phyloP scores from a whole-genome alignment of 1,284 basidiomycete species.

The Moesziomyces antarcticus region DNA sequence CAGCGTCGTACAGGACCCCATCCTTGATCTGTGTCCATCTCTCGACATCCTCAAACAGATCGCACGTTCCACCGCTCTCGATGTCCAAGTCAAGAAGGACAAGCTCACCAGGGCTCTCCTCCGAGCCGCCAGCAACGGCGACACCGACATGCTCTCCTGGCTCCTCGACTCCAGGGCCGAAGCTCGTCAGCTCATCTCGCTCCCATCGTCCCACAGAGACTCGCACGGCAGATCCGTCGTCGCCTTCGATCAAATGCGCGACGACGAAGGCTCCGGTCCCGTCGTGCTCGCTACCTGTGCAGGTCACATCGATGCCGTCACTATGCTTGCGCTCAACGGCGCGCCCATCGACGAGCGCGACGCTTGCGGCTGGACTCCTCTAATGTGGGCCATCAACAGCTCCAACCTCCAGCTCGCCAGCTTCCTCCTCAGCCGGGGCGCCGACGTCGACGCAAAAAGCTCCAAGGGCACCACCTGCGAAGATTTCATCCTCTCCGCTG shows the following conservation, averaged over 20 bases:
- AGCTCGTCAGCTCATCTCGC: constrained; percentile 27
- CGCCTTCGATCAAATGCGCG: constrained; percentile 35
- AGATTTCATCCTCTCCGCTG: constrained; percentile 59
- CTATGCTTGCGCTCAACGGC: constrained; percentile 51
- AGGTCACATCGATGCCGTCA: constrained; percentile 59
- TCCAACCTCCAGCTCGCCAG: constrained; percentile 91
- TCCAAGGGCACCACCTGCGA: constrained; percentile 57
- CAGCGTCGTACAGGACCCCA: constrained; percentile 40
- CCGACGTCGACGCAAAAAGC: constrained; percentile 55
- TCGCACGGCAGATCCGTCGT: constrained; percentile 16
- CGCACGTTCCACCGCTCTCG: constrained; percentile 14
- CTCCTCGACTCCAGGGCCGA: constrained; percentile 41
- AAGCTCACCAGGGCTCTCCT: constrained; percentile 44
- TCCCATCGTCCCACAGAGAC: constrained; percentile 6
- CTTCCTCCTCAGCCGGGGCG: constrained; percentile 87
- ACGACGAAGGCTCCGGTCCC: constrained; percentile 56
- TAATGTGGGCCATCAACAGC: constrained; percentile 91
- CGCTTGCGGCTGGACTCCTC: constrained; percentile 82
- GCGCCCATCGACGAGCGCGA: constrained; percentile 59
- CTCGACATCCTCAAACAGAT: constrained; percentile 45
- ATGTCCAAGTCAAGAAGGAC: constrained; percentile 15
- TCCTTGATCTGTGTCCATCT: constrained; percentile 53
- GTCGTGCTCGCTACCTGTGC: constrained; percentile 56
- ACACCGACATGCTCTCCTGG: constrained; percentile 59
- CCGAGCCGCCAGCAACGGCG: constrained; percentile 51